Evolutionary conservation across 768 basidiomycete species (phyloP), one percentile per base, ranked within the genome.

Genomic region (Cystobasidium ongulense): DNA sequence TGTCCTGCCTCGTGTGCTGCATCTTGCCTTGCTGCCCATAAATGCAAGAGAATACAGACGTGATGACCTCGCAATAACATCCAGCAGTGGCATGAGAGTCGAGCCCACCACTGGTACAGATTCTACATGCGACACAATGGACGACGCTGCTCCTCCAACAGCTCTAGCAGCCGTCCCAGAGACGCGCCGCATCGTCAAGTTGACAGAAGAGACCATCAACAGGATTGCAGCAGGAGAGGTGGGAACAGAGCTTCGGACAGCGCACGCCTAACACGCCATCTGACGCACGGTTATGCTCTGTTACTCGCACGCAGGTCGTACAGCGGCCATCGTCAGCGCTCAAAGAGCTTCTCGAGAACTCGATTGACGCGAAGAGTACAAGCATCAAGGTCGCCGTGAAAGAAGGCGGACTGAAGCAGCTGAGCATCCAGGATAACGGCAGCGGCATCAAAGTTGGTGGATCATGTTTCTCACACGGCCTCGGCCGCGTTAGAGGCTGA

Each of bases 341-440:
- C 67, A 99, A 99, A 80, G 96, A 98, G 80, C 84, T 98, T 0
- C 83, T 99, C 17, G 96, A 99, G 82, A 98, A 99, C 77, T 85
- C 88, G 25, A 85, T 99, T n/a, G 96, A 99, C 82, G 96, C 96
- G 0, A 89, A 91, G 0, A 84, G 91, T 27, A 93, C 90, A 0
- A 87, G 87, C 0, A 92, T 98, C 79, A 88, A 89, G 41, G 84
- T 98, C 65, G 90, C 88, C 0, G 85, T 94, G 77, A 97, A 96
- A 81, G 95, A 99, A 76, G 96, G 95, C 0, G 96, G 96, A 1
- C 83, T 97, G 84, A 98, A 95, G 80, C 83, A 94, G 18, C 85
- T 98, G 41, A 92, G 96, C 81, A 94, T 98, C 65, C 90, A 93
- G 78, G 96, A 99, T 79, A 96, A 99, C 80, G 95, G 96, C 0